Percentiles rank a stretch among this genome's conserved stretches.
These are phyloP conservation scores for Pichia manshurica DNA, from an alignment of 805 yeast genomes.

Conservation along the genomic window DNA sequence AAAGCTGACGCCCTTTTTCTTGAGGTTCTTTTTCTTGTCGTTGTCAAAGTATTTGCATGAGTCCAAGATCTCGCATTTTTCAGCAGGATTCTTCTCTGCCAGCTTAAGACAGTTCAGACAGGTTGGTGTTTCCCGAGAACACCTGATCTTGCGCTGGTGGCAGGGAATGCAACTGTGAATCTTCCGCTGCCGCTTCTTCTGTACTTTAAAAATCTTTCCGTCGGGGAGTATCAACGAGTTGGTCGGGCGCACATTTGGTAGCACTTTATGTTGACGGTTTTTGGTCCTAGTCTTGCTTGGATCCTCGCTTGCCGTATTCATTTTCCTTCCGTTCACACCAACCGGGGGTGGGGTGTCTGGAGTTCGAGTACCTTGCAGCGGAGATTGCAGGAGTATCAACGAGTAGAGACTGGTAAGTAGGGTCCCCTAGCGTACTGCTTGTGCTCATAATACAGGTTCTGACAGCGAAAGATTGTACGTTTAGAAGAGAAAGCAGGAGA, in stretches of 20 bases:
- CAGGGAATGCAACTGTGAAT: conserved; percentile 57
- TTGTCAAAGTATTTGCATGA: conserved; percentile 52
- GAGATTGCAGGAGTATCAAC: too few species aligned
- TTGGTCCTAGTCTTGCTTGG: conserved; percentile 6
- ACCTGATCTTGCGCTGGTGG: conserved; percentile 61
- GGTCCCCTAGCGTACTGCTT: too few species aligned
- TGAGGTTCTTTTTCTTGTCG: conserved; percentile 44
- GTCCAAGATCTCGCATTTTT: conserved; percentile 13
- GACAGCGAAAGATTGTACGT: too few species aligned
- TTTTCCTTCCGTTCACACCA: too few species aligned
- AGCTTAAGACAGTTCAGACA: conserved; percentile 48
- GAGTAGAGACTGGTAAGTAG: too few species aligned
- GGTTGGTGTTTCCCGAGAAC: conserved; percentile 54
- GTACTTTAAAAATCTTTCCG: conserved; percentile 50
- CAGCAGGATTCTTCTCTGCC: conserved; percentile 18
- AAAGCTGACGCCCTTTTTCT: conserved; percentile 14
- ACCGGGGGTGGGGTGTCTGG: too few species aligned
- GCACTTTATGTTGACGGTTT: conserved; percentile 7
- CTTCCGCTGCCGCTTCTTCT: conserved; percentile 54
- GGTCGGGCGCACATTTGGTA: conserved; percentile 23
- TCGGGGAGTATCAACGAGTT: conserved; percentile 25
- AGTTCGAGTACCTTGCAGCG: too few species aligned
- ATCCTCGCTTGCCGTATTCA: not conserved
- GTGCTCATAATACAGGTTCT: too few species aligned
- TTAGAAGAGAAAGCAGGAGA: too few species aligned